phyloP scores from a whole-genome alignment of 1,139 yeast genomes.

The Yamadazyma spencermartinsiae region DNA sequence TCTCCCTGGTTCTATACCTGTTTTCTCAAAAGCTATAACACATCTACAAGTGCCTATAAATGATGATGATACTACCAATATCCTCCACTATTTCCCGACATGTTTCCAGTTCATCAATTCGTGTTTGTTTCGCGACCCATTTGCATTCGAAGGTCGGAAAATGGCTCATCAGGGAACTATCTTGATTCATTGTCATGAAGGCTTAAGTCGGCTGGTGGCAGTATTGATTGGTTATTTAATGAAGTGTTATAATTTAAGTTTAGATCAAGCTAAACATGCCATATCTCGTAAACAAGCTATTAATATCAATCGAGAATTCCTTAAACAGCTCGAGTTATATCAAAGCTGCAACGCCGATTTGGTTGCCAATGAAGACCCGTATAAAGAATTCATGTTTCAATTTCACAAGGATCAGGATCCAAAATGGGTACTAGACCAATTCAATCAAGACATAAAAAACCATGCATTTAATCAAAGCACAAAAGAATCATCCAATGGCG shows the following conservation, averaged over 20 bases:
- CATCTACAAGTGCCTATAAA: constrained; percentile 68
- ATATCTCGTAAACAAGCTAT: constrained; percentile 59
- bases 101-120: constrained; percentile 66
- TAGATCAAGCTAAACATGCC: constrained; percentile 68
- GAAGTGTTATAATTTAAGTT: constrained; percentile 61
- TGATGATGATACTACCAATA: constrained; percentile 63
- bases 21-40: constrained; percentile 1
- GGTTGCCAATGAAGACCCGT: constrained; percentile 17
- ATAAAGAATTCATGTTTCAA: constrained; percentile 29
- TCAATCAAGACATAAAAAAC: background rate
- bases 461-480: background rate
- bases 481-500: constrained; percentile 2
- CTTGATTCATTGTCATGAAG: constrained; percentile 80
- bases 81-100: constrained; percentile 59
- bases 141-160: constrained; percentile 5
- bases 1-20: constrained; percentile 60
- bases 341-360: constrained; percentile 34
- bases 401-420: constrained; percentile 24
- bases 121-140: constrained; percentile 44
- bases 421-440: constrained; percentile 6
- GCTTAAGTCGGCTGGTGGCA: constrained; percentile 79
- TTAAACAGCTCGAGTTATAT: constrained; percentile 68
- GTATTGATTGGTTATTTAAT: constrained; percentile 76
- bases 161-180: constrained; percentile 45
- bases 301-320: constrained; percentile 69